A percentile compares a stretch with the other conserved stretches of the same genome.
Evolutionary conservation across 2,329 filamentous ascomycete species (phyloP).

Genomic region (Teratosphaeria destructans): DNA sequence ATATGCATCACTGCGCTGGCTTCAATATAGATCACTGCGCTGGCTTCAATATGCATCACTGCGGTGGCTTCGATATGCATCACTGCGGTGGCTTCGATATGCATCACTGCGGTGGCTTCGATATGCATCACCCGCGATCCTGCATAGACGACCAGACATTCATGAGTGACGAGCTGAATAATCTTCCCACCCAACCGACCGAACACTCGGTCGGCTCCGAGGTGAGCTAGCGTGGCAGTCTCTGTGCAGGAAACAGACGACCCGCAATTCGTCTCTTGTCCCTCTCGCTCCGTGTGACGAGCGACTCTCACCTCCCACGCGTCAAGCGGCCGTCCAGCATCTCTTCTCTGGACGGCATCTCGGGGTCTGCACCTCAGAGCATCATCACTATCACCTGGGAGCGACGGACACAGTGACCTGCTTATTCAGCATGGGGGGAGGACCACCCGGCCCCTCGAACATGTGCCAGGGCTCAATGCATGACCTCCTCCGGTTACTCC

Average conservation of each 20-base stretch:
- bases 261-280: not conserved
- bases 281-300: not conserved
- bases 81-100: too few relatives aligned
- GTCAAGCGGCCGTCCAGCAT: not conserved
- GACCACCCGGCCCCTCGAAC: not conserved
- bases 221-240: not conserved
- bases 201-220: not conserved
- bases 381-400: too few relatives aligned
- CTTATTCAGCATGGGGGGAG: not conserved
- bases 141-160: too few relatives aligned
- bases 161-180: too few relatives aligned
- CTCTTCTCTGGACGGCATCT: not conserved
- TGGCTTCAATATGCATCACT: too few relatives aligned
- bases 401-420: not conserved
- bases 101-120: too few relatives aligned
- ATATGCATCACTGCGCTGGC: too few relatives aligned
- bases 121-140: too few relatives aligned
- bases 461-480: conserved; percentile 45
- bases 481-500: conserved; percentile 53
- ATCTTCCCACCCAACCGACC: too few relatives aligned
- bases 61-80: too few relatives aligned
- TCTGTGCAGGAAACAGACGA: not conserved
- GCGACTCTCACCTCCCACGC: not conserved
- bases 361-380: too few relatives aligned
- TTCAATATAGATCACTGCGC: too few relatives aligned